Evolutionary conservation across 1,284 basidiomycete species (phyloP).

Genomic region (Naganishia sp.): DNA sequence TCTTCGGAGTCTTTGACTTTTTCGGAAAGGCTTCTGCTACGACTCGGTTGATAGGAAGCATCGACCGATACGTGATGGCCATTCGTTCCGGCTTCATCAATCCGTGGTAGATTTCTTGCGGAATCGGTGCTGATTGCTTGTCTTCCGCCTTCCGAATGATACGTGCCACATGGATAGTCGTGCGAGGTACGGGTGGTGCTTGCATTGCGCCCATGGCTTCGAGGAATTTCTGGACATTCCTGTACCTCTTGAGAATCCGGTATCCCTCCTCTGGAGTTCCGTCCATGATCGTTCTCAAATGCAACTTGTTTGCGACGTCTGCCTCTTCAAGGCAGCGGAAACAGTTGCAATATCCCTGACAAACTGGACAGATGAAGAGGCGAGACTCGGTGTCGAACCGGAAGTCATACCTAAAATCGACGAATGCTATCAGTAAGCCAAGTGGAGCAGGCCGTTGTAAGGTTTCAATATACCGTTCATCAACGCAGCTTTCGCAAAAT

Average conservation of each 20-base stretch:
- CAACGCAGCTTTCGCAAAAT: conserved; percentile 48
- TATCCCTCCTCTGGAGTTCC: conserved; percentile 12
- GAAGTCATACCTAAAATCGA: conserved; percentile 45
- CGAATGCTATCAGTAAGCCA: not conserved
- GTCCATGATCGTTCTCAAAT: conserved; percentile 14
- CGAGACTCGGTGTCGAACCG: conserved; percentile 47
- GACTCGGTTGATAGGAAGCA: conserved; percentile 41
- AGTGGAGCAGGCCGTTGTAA: not conserved
- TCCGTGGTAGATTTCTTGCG: conserved; percentile 26
- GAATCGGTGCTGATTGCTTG: conserved; percentile 25
- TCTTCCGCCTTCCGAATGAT: conserved; percentile 31
- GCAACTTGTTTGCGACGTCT: conserved; percentile 41
- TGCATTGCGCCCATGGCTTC: conserved; percentile 31
- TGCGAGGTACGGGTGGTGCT: conserved; percentile 25
- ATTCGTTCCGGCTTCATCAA: conserved; percentile 37
- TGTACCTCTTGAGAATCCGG: conserved; percentile 20
- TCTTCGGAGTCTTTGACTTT: conserved; percentile 8
- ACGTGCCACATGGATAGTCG: conserved; percentile 26
- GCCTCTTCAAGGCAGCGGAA: conserved; percentile 43
- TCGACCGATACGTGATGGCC: conserved; percentile 41
- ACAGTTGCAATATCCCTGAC: conserved; percentile 49
- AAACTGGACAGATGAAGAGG: conserved; percentile 49
- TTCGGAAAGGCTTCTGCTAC: conserved; percentile 33
- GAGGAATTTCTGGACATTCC: conserved; percentile 29
- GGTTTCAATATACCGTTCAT: conserved; percentile 41